A percentile compares a stretch with the other conserved stretches of the same genome.
Evolutionary conservation across 2,329 filamentous ascomycete species (phyloP).

Genomic region (Ophiognomonia clavigignenti-juglandacearum): DNA sequence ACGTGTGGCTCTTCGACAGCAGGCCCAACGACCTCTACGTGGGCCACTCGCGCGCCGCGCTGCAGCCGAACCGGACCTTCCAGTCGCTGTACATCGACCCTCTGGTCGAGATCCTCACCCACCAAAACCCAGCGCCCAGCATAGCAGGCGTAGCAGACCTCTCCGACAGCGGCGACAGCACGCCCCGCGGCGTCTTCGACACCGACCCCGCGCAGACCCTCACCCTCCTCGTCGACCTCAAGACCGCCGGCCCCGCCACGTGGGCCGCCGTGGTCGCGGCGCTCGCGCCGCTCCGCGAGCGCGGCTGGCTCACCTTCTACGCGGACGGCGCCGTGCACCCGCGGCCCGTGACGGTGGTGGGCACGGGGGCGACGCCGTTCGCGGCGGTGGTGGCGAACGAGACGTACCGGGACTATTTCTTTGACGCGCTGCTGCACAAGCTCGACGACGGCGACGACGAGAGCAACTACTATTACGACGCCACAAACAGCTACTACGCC

Average conservation of each 20-base stretch:
- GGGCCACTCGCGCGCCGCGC: slow-evolving; percentile 53
- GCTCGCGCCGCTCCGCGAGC: slow-evolving; percentile 53
- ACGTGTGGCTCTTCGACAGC: slow-evolving; percentile 57
- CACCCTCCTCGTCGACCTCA: slow-evolving; percentile 65
- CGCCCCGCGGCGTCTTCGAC: slow-evolving; percentile 51
- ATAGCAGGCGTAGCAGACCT: too few relatives aligned
- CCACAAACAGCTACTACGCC: slow-evolving; percentile 62
- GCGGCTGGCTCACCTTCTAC: slow-evolving; percentile 52
- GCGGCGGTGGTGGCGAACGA: slow-evolving; percentile 46
- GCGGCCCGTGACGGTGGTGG: slow-evolving; percentile 63
- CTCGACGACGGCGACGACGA: slow-evolving; percentile 35
- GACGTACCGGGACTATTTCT: slow-evolving; percentile 58
- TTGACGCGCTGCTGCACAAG: slow-evolving; percentile 57
- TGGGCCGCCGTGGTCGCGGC: slow-evolving; percentile 49
- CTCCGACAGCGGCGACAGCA: slow-evolving; percentile 39
- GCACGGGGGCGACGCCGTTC: slow-evolving; percentile 60
- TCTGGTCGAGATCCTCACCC: slow-evolving; percentile 51
- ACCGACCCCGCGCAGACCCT: slow-evolving; percentile 48
- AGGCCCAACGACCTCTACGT: slow-evolving; percentile 48
- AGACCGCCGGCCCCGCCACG: slow-evolving; percentile 48
- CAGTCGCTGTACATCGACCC: slow-evolving; percentile 60
- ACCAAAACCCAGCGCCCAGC: slow-evolving; percentile 47
- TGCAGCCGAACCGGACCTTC: slow-evolving; percentile 55
- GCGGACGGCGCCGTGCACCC: slow-evolving; percentile 43
- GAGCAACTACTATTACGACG: slow-evolving; percentile 35